Base-by-base conservation (phyloP, 345 rosid genomes). In the Durio zibethinus region DNA sequence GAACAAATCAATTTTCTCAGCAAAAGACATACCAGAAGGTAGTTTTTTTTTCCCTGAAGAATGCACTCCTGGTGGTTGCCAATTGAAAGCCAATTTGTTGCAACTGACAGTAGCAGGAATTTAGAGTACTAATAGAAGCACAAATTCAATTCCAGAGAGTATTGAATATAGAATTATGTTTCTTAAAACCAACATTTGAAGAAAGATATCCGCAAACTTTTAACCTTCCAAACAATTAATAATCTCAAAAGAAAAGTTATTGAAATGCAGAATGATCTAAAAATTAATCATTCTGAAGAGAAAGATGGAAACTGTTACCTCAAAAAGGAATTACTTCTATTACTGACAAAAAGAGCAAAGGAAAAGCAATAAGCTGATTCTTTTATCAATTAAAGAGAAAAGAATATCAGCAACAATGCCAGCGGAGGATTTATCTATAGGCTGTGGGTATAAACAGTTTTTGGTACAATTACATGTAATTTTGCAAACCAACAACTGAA, bases 401-500 rank as follows among this genome's bases (percentile, higher is more conserved):
- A 35, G 8, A 61, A 73, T 45, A 77, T 8, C 12, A 68, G 47
- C 69, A 43, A 68, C 81, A 56, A 42, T 43, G 69, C 54, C 77
- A 35, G 64, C 77, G 76, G 12, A 70, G 9, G 4, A 42, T 59
- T 43, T 57, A 7, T 74, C 40, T 36, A 11, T 68, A 68, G 63
- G 31, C 47, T 48, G 36, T 67, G 7, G 62, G 27, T 74, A 61
- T 74, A 78, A 68, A 59, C 73, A 78, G 73, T 74, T 52, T 27
- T 33, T 36, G 63, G 52, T 33, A 66, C 76, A 60, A 50, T 56
- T 36, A 48, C 56, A 78, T 73, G 35, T 12, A 38, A 59, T 48
- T 31, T 31, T 72, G 68, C 82, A 60, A 56, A 36, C 70, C 74
- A 74, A 65, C 43, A 79, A 70, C 54, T 72, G 72, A 63, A 82